Percentiles rank a stretch among this genome's conserved stretches.
phyloP scores from a whole-genome alignment of 805 yeast genomes.

The Kodamaea sagamina region DNA sequence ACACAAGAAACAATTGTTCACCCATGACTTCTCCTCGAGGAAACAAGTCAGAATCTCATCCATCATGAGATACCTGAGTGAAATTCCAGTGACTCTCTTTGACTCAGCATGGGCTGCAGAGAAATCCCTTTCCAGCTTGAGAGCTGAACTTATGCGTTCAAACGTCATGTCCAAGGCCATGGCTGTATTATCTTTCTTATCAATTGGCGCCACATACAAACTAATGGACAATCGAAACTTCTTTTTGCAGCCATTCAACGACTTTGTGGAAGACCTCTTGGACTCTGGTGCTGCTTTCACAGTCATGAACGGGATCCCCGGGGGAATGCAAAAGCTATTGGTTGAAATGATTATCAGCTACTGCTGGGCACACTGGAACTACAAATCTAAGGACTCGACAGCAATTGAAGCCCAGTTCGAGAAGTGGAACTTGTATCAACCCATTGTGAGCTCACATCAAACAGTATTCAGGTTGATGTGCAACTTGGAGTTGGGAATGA shows the following conservation, averaged over 20 bases:
- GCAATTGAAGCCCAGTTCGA: conserved; percentile 22
- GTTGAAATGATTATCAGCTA: conserved; percentile 46
- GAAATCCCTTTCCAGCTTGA: conserved; percentile 16
- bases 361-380: conserved; percentile 49
- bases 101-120: conserved; percentile 19
- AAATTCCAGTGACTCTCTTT: conserved; percentile 9
- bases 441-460: conserved; percentile 29
- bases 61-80: conserved; percentile 19
- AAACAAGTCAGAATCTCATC: conserved; percentile 14
- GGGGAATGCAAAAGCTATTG: conserved; percentile 28
- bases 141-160: conserved; percentile 6
- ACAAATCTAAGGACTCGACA: conserved; percentile 15
- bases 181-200: conserved; percentile 31
- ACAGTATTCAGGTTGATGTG: conserved; percentile 36
- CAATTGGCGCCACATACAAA: conserved; percentile 32
- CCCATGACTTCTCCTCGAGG: background rate
- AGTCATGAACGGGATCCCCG: conserved; percentile 20
- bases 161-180: conserved; percentile 23
- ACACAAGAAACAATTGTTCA: conserved; percentile 1
- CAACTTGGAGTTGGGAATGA: conserved; percentile 34
- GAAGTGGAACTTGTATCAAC: conserved; percentile 34
- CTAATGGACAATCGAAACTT: conserved; percentile 36
- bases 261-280: conserved; percentile 40
- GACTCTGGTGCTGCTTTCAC: conserved; percentile 39
- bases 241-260: conserved; percentile 39